Evolutionary conservation across 225 moss, liverwort and hornwort genomes (phyloP).

Genomic region (Marchantia polymorpha): DNA sequence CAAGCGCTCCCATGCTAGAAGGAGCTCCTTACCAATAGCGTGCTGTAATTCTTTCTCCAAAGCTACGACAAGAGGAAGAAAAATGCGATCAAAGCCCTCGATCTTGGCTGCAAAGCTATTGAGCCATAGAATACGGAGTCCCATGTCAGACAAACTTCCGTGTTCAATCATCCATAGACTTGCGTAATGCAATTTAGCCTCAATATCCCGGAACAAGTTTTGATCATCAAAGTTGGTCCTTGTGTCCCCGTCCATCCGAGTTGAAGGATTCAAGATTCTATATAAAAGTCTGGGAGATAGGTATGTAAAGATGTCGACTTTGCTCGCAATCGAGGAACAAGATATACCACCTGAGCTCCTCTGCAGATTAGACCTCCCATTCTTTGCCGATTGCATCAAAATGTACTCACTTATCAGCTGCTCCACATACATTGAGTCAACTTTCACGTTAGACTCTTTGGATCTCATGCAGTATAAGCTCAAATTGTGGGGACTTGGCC

Average conservation of each 20-base stretch:
- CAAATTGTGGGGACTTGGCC: constrained; percentile 70
- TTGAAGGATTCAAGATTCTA: constrained; percentile 44
- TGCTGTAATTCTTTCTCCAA: constrained; percentile 60
- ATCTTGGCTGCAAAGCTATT: constrained; percentile 35
- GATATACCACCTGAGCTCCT: constrained; percentile 22
- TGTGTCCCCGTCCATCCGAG: background rate
- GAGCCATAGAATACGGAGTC: constrained; percentile 64
- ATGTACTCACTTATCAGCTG: constrained; percentile 52
- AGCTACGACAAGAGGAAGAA: constrained; percentile 47
- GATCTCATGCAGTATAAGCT: constrained; percentile 54
- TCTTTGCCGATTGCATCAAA: constrained; percentile 42
- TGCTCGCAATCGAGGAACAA: constrained; percentile 35
- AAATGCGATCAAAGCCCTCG: constrained; percentile 36
- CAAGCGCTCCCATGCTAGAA: constrained; percentile 45
- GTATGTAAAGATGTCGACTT: constrained; percentile 28
- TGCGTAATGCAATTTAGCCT: constrained; percentile 53
- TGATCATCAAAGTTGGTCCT: constrained; percentile 11
- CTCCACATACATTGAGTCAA: constrained; percentile 69
- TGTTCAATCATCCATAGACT: constrained; percentile 86
- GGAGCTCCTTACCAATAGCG: constrained; percentile 52
- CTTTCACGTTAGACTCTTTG: constrained; percentile 59
- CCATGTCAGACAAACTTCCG: constrained; percentile 60
- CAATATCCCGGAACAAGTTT: constrained; percentile 34
- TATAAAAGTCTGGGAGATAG: constrained; percentile 51
- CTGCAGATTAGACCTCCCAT: constrained; percentile 41